Evolutionary conservation across 768 basidiomycete species (phyloP).

Genomic region (Stropharia rugosoannulata): DNA sequence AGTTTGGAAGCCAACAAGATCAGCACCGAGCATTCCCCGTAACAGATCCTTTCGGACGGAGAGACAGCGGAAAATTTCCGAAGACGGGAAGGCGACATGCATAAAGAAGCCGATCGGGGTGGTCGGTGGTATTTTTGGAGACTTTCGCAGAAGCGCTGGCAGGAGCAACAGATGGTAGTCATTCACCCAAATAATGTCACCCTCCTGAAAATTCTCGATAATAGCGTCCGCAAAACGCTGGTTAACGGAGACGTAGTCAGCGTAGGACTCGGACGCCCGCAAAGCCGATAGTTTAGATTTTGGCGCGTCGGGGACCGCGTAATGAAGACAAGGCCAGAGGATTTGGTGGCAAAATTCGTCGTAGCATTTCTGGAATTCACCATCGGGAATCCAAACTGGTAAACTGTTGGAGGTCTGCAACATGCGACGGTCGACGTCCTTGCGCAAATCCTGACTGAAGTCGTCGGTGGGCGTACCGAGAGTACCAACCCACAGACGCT

Average conservation of each 20-base stretch:
- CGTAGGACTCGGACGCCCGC: slow-evolving; percentile 78
- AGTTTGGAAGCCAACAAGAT: slow-evolving; percentile 92
- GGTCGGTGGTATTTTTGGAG: slow-evolving; percentile 47
- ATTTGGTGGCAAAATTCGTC: slow-evolving; percentile 90
- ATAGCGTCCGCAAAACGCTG: slow-evolving; percentile 86
- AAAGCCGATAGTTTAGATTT: slow-evolving; percentile 71
- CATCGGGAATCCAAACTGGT: slow-evolving; percentile 81
- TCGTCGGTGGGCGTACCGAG: slow-evolving; percentile 70
- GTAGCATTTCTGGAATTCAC: slow-evolving; percentile 76
- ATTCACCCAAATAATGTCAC: slow-evolving; percentile 91
- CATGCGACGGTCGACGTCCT: slow-evolving; percentile 53
- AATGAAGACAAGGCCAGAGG: slow-evolving; percentile 86
- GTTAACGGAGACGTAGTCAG: slow-evolving; percentile 89
- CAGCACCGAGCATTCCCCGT: slow-evolving; percentile 87
- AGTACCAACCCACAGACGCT: slow-evolving; percentile 66
- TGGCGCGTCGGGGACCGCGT: slow-evolving; percentile 83
- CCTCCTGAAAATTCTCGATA: slow-evolving; percentile 76
- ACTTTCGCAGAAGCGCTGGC: slow-evolving; percentile 79
- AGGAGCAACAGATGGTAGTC: slow-evolving; percentile 97
- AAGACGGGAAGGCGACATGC: slow-evolving; percentile 94
- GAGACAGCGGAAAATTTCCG: slow-evolving; percentile 93
- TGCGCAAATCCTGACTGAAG: slow-evolving; percentile 54
- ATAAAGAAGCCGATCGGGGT: slow-evolving; percentile 92
- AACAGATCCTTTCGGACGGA: slow-evolving; percentile 76
- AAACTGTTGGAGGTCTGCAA: slow-evolving; percentile 36